Base-by-base conservation (phyloP, 352 stramenopile genomes). In the Phytophthora aleatoria region DNA sequence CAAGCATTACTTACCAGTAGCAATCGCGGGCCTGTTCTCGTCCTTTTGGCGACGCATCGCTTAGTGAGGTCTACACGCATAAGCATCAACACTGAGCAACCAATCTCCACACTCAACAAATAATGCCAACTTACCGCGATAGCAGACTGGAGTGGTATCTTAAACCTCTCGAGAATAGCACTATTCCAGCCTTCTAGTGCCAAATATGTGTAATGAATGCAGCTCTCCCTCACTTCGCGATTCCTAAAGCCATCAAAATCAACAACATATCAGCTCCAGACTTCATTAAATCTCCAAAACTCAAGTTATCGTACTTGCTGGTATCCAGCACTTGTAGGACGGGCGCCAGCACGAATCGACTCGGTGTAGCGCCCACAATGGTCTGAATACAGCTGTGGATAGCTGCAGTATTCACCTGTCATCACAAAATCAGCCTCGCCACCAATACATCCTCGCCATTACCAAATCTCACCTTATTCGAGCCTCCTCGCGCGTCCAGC, bases 141-240 rank as follows among this genome's bases (percentile, higher is more conserved):
- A 5, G 67, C 49, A 0, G 38, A 50, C 55, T 85, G 77, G 4
- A 91, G 53, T 28, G 70, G 73, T 24, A 57, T 45, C 44, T 57
- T 77, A 70, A 87, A 85, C 3, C 53, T 54, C 5, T 89, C 79
- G 7, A 91, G 55, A 13, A 83, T 61, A 7, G 57, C 26, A 31
- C 28, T 42, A 27, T 42, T 68, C 79, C 81, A 91, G 24, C 57
- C 50, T 44, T 61, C 54, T 16, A 91, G 57, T 10, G 81, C 77
- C 15, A 89, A 38, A 16, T 70, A 62, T 27, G 69, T 62, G 48
- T 88, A 89, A 30, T 77, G 56, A 31, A 91, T 77, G 36, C 79
- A 91, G 64, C 81, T 88, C 30, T 90, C 77, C 24, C 81, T 74
- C 28, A 86, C 66, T 16, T 89, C 79, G 20, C 79, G 76, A 20